Evolutionary conservation across 2,329 filamentous ascomycete species (phyloP).

Genomic region (Colletotrichum costaricense): DNA sequence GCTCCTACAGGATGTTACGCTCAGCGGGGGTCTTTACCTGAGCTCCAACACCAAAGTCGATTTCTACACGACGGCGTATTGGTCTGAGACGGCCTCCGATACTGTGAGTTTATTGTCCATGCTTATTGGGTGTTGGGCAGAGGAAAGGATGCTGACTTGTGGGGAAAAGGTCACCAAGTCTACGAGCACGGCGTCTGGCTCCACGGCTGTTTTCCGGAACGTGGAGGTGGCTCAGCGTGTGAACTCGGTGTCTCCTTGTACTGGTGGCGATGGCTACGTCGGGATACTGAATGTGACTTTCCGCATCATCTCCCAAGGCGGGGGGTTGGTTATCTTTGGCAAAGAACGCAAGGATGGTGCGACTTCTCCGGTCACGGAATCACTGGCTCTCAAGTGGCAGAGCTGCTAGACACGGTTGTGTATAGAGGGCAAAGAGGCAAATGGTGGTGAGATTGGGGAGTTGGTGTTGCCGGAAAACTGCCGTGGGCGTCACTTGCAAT

Average conservation of each 20-base stretch:
- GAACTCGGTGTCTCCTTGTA: constrained; percentile 29
- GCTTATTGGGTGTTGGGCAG: background rate
- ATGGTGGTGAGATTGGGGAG: background rate
- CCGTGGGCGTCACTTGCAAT: background rate
- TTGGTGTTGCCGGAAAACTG: background rate
- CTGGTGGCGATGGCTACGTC: constrained; percentile 24
- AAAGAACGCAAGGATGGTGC: constrained; percentile 12
- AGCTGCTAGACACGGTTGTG: constrained; percentile 5
- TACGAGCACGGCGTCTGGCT: constrained; percentile 15
- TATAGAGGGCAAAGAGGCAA: background rate
- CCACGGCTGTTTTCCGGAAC: constrained; percentile 8
- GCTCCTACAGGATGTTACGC: constrained; percentile 25
- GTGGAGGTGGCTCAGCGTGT: constrained; percentile 30
- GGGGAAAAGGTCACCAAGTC: constrained; percentile 17
- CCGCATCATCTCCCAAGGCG: constrained; percentile 33
- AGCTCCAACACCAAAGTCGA: constrained; percentile 22
- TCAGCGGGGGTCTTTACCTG: constrained; percentile 29
- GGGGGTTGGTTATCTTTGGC: constrained; percentile 24
- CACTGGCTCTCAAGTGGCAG: constrained; percentile 24
- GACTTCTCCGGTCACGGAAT: constrained; percentile 27
- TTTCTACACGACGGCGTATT: constrained; percentile 27
- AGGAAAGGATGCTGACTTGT: background rate
- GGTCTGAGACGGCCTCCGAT: constrained; percentile 29
- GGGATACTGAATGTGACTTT: constrained; percentile 37
- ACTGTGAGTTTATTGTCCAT: constrained; percentile 2